Percentiles rank a stretch among this genome's conserved stretches.
These are phyloP conservation scores for Coelastrella sp. DNA, from an alignment of 139 green algal species.

Conservation along the genomic window DNA sequence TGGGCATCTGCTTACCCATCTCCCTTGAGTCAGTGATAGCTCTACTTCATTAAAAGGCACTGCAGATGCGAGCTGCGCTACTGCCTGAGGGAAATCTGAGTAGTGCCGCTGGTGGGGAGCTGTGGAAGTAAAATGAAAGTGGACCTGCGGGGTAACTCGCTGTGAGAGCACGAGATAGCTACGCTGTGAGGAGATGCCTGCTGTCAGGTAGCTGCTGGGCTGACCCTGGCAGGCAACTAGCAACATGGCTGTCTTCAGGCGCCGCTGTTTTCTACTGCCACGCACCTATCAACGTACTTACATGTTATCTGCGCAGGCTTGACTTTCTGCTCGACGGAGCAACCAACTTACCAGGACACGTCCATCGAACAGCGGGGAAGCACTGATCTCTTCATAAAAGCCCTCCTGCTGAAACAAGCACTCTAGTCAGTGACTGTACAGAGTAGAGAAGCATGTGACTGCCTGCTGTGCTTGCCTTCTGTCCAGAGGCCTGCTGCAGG, in stretches of 20 bases:
- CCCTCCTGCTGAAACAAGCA: not conserved
- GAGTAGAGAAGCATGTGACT: too few relatives aligned
- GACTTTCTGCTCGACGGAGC: not conserved
- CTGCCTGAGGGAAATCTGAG: conserved; percentile 39
- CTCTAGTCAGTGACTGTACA: not conserved
- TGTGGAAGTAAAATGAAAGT: conserved; percentile 44
- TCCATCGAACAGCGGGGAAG: not conserved
- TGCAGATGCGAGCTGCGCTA: conserved; percentile 38
- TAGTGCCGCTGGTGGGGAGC: conserved; percentile 22
- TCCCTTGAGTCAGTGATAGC: conserved; percentile 59
- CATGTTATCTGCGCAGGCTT: too few relatives aligned
- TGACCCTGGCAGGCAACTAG: too few relatives aligned
- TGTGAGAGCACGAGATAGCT: too few relatives aligned
- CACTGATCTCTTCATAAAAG: not conserved
- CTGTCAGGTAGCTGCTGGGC: too few relatives aligned
- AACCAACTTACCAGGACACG: conserved; percentile 19
- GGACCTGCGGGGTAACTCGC: conserved; percentile 17
- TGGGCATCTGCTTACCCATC: conserved; percentile 53
- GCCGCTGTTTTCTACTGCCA: too few relatives aligned
- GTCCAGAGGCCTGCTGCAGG: not conserved
- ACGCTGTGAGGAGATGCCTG: too few relatives aligned
- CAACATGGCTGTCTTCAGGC: too few relatives aligned
- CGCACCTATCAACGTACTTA: too few relatives aligned
- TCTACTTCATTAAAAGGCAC: conserved; percentile 50
- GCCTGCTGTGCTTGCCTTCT: not conserved